Evolutionary conservation across 1,139 yeast genomes (phyloP).

Genomic region (Entelexis paramagnoliae): DNA sequence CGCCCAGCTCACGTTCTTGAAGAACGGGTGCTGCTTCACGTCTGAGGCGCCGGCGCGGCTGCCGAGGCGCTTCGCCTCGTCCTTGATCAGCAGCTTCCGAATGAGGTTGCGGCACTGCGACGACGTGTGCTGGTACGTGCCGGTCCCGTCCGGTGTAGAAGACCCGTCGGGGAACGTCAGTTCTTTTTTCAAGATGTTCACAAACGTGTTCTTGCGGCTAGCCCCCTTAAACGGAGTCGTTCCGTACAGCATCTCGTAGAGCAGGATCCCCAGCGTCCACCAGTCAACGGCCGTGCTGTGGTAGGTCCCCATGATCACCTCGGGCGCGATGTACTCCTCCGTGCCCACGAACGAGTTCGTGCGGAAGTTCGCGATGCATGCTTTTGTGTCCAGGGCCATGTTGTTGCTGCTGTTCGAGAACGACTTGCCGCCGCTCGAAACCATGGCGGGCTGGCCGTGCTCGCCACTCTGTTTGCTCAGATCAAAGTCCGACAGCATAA

Average conservation of each 20-base stretch:
- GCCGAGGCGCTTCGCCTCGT: slow-evolving; percentile 79
- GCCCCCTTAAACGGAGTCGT: slow-evolving; percentile 93
- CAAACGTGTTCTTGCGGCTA: slow-evolving; percentile 78
- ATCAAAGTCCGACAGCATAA: slow-evolving; percentile 95
- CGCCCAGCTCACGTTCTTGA: slow-evolving; percentile 92
- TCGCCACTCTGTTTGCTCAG: slow-evolving; percentile 79
- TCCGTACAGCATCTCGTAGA: slow-evolving; percentile 90
- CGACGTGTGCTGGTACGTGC: slow-evolving; percentile 43
- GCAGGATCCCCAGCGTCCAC: slow-evolving; percentile 95
- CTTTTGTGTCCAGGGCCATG: slow-evolving; percentile 66
- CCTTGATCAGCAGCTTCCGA: slow-evolving; percentile 72
- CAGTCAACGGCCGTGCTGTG: slow-evolving; percentile 97
- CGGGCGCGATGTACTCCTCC: slow-evolving; percentile 96
- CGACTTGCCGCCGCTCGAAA: slow-evolving; percentile 30
- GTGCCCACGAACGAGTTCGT: slow-evolving; percentile 98
- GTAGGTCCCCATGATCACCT: slow-evolving; percentile 91
- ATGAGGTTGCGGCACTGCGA: slow-evolving; percentile 70
- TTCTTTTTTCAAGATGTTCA: slow-evolving; percentile 74
- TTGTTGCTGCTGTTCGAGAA: slow-evolving; percentile 18
- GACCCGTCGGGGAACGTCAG: slow-evolving; percentile 51
- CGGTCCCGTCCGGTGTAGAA: slow-evolving; percentile 22
- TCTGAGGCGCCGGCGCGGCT: slow-evolving; percentile 92
- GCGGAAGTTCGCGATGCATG: slow-evolving; percentile 89
- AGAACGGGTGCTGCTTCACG: slow-evolving; percentile 78
- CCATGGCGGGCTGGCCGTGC: slow-evolving; percentile 40